Conservation (phyloP, 352 stramenopile genomes). For the Phytopythium montanum region DNA sequence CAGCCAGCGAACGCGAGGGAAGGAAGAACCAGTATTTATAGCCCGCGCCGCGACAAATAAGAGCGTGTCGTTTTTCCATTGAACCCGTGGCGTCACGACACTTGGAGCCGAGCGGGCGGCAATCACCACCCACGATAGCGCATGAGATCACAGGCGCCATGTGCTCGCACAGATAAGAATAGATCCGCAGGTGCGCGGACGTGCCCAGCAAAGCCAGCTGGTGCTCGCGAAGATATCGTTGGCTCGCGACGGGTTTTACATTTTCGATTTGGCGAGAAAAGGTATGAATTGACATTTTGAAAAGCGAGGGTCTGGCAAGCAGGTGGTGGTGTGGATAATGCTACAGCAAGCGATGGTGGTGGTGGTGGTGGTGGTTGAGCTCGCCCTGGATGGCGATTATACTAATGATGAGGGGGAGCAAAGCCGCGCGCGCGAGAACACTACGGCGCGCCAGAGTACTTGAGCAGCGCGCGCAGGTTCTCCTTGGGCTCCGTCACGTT, state of each 20-base stretch:
- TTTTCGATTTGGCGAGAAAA: too few species aligned
- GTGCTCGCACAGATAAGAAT: neutral
- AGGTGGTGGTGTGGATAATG: too few species aligned
- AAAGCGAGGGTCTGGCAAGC: too few species aligned
- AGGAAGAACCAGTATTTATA: neutral
- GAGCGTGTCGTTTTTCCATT: neutral
- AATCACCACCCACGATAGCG: neutral
- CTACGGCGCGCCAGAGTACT: conserved; percentile 11
- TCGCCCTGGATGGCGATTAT: conserved; percentile 5
- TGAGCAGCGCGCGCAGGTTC: conserved; percentile 53
- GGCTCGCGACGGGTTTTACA: too few species aligned
- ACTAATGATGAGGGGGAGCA: neutral
- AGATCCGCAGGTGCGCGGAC: neutral
- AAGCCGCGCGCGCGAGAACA: neutral
- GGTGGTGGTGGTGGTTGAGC: too few species aligned
- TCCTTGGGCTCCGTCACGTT: conserved; percentile 66
- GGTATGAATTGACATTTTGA: too few species aligned
- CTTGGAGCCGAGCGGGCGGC: neutral
- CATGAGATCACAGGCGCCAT: neutral
- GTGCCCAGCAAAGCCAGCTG: neutral
- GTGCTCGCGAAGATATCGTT: neutral
- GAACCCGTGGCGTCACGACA: neutral
- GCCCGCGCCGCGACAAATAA: neutral
- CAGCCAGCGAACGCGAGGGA: neutral
- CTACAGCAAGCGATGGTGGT: too few species aligned